Evolutionary conservation across 148 eudicot species (phyloP), one percentile per base, ranked within the genome.

Genomic region (Rhododendron mucronatum): DNA sequence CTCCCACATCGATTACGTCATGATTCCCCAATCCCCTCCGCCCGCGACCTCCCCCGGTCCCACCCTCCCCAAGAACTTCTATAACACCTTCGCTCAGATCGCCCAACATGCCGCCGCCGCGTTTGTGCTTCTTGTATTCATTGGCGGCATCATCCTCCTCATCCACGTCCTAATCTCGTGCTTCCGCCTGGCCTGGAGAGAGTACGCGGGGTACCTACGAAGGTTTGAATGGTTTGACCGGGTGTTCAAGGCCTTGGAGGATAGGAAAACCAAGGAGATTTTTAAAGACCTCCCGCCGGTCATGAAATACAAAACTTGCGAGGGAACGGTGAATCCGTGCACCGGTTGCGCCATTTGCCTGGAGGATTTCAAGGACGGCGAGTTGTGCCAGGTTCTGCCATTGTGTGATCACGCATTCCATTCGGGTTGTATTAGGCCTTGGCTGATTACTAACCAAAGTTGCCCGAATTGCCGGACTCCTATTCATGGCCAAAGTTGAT

Each of bases 401-500:
- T 65, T 85, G 37, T 90, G 92, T 33, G 63, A 83, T 21, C 92
- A 90, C 51, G 86, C 78, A 45, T 90, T 87, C 85, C 91, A 90
- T 82, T 84, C 82, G 0, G 33, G 3, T 81, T 90, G 92, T 47
- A 84, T 86, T 77, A 83, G 74, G 44, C 84, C 78, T 83, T 87
- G 90, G 90, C 89, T 89, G 85, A 61, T 78, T 1, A 81, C 26
- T 4, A 89, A 81, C 69, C 90, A 81, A 51, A 84, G 14, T 41
- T 90, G 90, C 84, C 90, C 92, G 10, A 77, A 78, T 85, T 90
- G 90, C 84, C 89, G 89, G n/a, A 73, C 88, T 16, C 50, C 78
- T 12, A 81, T 89, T 80, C 69, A 48, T n/a, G 3, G 33, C 16
- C 14, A 41, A 23, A 23, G 30, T 79, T 45, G 82, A 75, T 75